Evolutionary conservation across 1,139 yeast genomes (phyloP), one percentile per base, ranked within the genome.

Genomic region (Candida smagusa): DNA sequence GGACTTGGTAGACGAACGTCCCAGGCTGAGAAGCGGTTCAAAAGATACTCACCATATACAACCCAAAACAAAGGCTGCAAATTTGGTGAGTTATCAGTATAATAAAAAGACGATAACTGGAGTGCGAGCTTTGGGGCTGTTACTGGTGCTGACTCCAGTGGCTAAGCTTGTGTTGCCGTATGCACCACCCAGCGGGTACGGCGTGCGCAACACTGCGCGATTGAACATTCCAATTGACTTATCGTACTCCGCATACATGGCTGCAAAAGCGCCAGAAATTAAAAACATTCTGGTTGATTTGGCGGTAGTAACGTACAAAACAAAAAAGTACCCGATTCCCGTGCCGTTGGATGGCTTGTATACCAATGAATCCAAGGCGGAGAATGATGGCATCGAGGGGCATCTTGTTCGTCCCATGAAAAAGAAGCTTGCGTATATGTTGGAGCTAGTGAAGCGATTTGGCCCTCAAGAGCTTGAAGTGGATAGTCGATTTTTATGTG

Each of bases 261-360:
- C 46, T 13, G 22, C 37, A 5, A 41, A 40, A 13, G 54, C 55
- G 2, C 59, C 59, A 1, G 61, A 56, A 30, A 42, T 54, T 34
- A 49, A 45, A 22, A 40, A 47, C 4, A 41, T 54, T 2, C 33
- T 44, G 6, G 58, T 49, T 4, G 57, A 55, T 27, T 36, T 56
- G 26, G 49, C 49, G 23, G 44, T 47, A 2, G 42, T 54, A 30
- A 54, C 59, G 1, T 49, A 43, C 32, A 37, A 56, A 29, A 46
- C 58, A 9, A 50, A 47, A 29, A 53, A 54, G 42, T 53, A 54
- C 36, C 55, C 59, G 3, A 54, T 56, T 12, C 58, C 61, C 3
- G 43, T 56, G 12, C 56, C 48, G 33, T 35, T 56, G 7, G 52
- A 50, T 9, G 36, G 52, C 45, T 34, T 45, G n/a, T 53, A 50